Conservation (phyloP, 306 rosid species). For the Acacia confusa region DNA sequence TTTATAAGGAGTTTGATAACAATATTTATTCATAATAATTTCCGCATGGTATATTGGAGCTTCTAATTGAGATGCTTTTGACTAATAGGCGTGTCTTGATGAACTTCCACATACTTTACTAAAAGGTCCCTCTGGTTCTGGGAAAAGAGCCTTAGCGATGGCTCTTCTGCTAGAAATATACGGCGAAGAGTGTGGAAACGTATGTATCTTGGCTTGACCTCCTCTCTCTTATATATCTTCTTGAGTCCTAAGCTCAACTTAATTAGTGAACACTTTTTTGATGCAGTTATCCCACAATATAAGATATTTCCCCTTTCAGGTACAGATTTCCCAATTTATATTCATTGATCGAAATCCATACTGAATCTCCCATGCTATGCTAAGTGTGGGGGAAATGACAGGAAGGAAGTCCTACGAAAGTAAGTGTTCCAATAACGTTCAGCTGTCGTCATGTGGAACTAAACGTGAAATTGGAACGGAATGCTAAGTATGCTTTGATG, state of each 20-base stretch:
- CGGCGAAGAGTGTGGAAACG: constrained; percentile 74
- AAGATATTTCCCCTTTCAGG: constrained; percentile 77
- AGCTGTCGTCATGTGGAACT: constrained; percentile 81
- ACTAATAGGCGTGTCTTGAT: constrained; percentile 49
- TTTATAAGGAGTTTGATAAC: not conserved
- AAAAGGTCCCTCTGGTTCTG: constrained; percentile 70
- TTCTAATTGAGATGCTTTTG: not conserved
- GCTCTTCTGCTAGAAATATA: constrained; percentile 70
- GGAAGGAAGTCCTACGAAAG: constrained; percentile 68
- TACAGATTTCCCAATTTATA: constrained; percentile 13
- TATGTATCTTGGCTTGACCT: constrained; percentile 39
- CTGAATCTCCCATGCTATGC: constrained; percentile 14
- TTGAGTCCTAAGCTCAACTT: constrained; percentile 28
- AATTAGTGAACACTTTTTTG: constrained; percentile 13
- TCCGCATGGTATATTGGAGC: not conserved
- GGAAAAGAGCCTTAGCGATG: constrained; percentile 66
- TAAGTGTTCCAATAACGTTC: constrained; percentile 66
- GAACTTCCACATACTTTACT: constrained; percentile 69
- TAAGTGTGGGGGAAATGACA: constrained; percentile 30
- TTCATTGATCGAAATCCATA: not conserved
- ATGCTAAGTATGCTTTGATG: constrained; percentile 75
- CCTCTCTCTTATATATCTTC: constrained; percentile 6
- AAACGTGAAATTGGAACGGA: constrained; percentile 60
- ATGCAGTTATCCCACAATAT: constrained; percentile 73
- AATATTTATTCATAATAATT: not conserved